phyloP scores from a whole-genome alignment of 148 eudicot genomes.

The Pharnaceum exiguum region DNA sequence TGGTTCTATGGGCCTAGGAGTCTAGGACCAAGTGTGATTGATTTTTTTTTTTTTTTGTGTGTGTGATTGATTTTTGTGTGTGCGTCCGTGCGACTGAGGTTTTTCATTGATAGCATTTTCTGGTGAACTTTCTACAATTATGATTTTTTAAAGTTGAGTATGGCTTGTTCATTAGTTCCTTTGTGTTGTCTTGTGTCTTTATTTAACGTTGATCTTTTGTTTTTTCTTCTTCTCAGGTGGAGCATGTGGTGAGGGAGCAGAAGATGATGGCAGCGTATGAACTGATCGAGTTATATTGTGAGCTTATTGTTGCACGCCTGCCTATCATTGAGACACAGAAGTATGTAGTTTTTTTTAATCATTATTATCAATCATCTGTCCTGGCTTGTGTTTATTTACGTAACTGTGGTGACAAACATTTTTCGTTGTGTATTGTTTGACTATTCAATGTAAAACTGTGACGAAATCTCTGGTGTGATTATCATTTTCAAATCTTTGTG shows the following conservation, averaged over 20 bases:
- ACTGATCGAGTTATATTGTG: conserved; percentile 80
- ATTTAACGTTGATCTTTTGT: not conserved
- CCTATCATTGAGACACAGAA: conserved; percentile 93
- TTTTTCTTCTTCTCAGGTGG: conserved; percentile 54
- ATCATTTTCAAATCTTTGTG: too few relatives aligned
- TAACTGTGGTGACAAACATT: too few relatives aligned
- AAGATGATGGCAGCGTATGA: conserved; percentile 84
- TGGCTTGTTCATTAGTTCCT: conserved; percentile 1
- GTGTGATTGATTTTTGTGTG: too few relatives aligned
- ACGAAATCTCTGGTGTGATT: too few relatives aligned
- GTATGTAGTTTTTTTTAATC: conserved; percentile 46
- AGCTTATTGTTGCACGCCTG: conserved; percentile 80
- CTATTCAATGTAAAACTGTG: too few relatives aligned
- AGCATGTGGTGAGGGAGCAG: conserved; percentile 94
- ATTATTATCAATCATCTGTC: not conserved
- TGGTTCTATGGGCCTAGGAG: too few relatives aligned
- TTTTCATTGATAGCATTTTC: not conserved
- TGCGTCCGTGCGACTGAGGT: not conserved
- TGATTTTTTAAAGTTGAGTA: not conserved
- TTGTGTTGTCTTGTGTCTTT: not conserved
- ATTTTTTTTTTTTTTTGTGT: too few relatives aligned
- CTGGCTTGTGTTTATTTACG: not conserved
- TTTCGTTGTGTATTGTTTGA: too few relatives aligned
- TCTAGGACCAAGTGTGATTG: too few relatives aligned
- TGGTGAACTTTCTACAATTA: not conserved